Percentiles rank a stretch among this genome's conserved stretches.
phyloP scores from a whole-genome alignment of 768 basidiomycete genomes.

The Podaxis pistillaris region DNA sequence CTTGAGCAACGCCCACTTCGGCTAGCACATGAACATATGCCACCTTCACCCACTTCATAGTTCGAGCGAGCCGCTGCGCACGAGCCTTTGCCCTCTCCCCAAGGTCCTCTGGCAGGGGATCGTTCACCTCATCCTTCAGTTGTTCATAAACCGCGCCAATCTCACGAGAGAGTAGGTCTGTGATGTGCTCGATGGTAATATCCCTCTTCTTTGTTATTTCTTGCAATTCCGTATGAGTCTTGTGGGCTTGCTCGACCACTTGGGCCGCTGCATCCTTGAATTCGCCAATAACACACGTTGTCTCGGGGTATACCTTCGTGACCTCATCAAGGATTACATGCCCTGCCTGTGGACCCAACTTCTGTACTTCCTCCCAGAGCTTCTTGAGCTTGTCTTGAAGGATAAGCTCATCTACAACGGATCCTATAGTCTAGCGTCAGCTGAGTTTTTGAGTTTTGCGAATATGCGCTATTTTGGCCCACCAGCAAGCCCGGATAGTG shows the following conservation, averaged over 20 bases:
- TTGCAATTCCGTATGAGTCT: not conserved
- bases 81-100: slow-evolving; percentile 12
- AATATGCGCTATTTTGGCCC: not conserved
- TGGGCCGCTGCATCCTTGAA: not conserved
- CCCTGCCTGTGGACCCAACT: not conserved
- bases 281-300: not conserved
- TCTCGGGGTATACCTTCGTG: not conserved
- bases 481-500: not conserved
- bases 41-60: not conserved
- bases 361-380: not conserved
- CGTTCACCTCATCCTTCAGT: slow-evolving; percentile 12
- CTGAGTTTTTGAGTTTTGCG: not conserved
- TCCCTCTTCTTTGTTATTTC: not conserved
- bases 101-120: slow-evolving; percentile 13
- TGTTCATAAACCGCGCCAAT: not conserved
- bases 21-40: slow-evolving; percentile 4
- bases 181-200: not conserved
- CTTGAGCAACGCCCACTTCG: slow-evolving; percentile 1
- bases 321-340: not conserved
- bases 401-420: not conserved
- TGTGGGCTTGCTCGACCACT: not conserved
- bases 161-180: slow-evolving; percentile 1
- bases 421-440: too few species aligned
- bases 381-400: not conserved
- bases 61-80: not conserved